Evolutionary conservation across 2,329 filamentous ascomycete genomes (phyloP).

Genomic region (Gliomastix tumulicola): DNA sequence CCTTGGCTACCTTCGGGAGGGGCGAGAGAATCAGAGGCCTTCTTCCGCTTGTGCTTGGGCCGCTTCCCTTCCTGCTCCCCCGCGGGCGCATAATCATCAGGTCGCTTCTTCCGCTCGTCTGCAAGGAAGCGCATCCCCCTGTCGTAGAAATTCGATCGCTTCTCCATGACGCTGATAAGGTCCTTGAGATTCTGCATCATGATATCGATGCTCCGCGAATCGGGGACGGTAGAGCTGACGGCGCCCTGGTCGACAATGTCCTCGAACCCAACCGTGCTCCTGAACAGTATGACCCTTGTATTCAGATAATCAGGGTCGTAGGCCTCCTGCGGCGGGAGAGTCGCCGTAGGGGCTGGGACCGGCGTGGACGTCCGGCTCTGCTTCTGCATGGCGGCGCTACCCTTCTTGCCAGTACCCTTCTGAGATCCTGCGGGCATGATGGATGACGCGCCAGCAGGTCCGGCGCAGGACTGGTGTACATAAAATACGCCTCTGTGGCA

Average conservation of each 20-base stretch:
- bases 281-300: constrained; percentile 51
- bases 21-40: constrained; percentile 54
- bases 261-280: constrained; percentile 53
- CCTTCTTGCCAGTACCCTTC: constrained; percentile 61
- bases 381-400: constrained; percentile 48
- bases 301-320: constrained; percentile 61
- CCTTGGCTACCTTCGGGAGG: constrained; percentile 41
- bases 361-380: constrained; percentile 78
- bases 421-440: constrained; percentile 53
- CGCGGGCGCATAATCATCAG: constrained; percentile 40
- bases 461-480: too few species aligned
- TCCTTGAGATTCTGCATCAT: constrained; percentile 57
- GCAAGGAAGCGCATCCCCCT: constrained; percentile 66
- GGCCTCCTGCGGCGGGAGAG: constrained; percentile 45
- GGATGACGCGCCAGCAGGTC: constrained; percentile 6
- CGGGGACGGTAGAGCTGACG: constrained; percentile 50
- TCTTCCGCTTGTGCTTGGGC: constrained; percentile 72
- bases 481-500: too few species aligned
- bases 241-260: constrained; percentile 60
- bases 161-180: constrained; percentile 60
- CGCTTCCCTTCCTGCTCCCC: constrained; percentile 47
- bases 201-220: constrained; percentile 56
- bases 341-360: constrained; percentile 33
- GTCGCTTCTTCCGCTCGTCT: constrained; percentile 54
- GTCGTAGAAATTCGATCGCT: constrained; percentile 61